phyloP scores from a whole-genome alignment of 106 monocot species.

The Dioscorea zingiberensis region DNA sequence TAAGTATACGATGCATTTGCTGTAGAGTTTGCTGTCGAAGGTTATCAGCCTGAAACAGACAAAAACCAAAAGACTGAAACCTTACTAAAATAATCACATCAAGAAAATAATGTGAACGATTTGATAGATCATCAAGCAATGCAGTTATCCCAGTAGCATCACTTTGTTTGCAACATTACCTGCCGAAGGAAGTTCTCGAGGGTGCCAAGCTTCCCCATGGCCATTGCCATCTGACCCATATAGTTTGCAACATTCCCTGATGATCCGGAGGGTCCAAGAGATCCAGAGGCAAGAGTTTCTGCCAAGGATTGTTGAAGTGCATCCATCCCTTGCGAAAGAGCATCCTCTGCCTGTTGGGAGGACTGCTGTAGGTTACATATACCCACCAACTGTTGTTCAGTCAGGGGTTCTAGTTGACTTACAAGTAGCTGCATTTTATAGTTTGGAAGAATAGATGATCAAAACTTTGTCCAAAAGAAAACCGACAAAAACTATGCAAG shows the following conservation, averaged over 20 bases:
- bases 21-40: constrained; percentile 55
- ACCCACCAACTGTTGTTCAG: constrained; percentile 76
- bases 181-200: constrained; percentile 86
- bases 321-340: constrained; percentile 94
- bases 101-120: too few relatives aligned
- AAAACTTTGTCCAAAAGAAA: neutral
- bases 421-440: constrained; percentile 36
- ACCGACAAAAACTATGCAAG: neutral
- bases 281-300: constrained; percentile 76
- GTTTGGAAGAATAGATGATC: neutral
- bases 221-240: constrained; percentile 99
- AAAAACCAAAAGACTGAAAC: too few relatives aligned
- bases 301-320: constrained; percentile 83
- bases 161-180: too few relatives aligned
- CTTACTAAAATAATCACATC: too few relatives aligned
- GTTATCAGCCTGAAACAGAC: constrained; percentile 38
- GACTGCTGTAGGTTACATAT: constrained; percentile 86
- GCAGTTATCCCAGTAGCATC: too few relatives aligned
- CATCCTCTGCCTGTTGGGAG: constrained; percentile 93
- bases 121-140: too few relatives aligned
- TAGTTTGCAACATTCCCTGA: constrained; percentile 92
- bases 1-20: constrained; percentile 51
- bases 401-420: constrained; percentile 80
- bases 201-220: constrained; percentile 95
- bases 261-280: constrained; percentile 69